These are phyloP conservation scores for Thinopyrum obtusiflorum DNA, from an alignment of 202 grass and related monocot genomes.

Conservation along the genomic window DNA sequence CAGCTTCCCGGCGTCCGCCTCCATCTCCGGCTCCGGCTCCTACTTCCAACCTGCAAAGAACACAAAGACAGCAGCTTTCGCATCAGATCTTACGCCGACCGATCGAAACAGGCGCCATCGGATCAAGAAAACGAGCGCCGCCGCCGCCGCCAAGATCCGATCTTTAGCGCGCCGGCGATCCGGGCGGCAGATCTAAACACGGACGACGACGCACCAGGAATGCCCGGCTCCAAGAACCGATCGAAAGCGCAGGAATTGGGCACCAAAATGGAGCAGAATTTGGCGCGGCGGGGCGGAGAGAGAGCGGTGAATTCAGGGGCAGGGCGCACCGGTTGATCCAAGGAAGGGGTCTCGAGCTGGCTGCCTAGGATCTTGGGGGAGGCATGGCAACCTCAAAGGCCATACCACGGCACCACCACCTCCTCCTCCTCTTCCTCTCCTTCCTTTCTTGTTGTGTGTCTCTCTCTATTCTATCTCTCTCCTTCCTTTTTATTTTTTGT, in stretches of 20 bases:
- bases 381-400: conserved; percentile 62
- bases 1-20: conserved; percentile 66
- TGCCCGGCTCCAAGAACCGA: conserved; percentile 37
- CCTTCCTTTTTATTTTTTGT: conserved; percentile 54
- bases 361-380: conserved; percentile 56
- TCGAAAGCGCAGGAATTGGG: conserved; percentile 31
- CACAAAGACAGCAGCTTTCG: conserved; percentile 31
- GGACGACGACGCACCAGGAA: conserved; percentile 37
- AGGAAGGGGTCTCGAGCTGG: conserved; percentile 40
- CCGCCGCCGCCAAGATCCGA: conserved; percentile 27
- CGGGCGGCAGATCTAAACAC: conserved; percentile 54
- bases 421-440: conserved; percentile 41
- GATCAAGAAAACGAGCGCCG: conserved; percentile 24
- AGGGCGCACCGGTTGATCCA: conserved; percentile 49
- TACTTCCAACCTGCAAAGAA: conserved; percentile 35
- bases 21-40: conserved; percentile 36
- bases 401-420: conserved; percentile 36
- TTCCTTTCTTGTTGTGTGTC: conserved; percentile 40
- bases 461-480: conserved; percentile 50
- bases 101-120: conserved; percentile 42
- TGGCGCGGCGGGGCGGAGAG: not conserved
- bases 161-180: conserved; percentile 23
- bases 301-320: conserved; percentile 30
- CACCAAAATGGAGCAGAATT: conserved; percentile 37
- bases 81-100: conserved; percentile 48